Evolutionary conservation across 1,284 basidiomycete species (phyloP).

Genomic region (Golubevia sp.): DNA sequence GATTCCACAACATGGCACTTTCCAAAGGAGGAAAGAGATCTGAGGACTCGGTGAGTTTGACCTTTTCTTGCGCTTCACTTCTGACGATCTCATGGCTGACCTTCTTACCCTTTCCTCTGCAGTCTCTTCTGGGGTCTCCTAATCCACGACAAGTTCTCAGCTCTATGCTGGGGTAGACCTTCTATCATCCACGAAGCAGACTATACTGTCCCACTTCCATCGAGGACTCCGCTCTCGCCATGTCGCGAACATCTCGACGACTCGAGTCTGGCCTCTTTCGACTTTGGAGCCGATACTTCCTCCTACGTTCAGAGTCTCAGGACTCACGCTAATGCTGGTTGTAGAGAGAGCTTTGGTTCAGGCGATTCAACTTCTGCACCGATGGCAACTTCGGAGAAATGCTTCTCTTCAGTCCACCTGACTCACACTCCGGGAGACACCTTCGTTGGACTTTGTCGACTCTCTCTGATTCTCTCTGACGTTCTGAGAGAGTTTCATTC

Average conservation of each 20-base stretch:
- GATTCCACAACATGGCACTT: slow-evolving; percentile 9
- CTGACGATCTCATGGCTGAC: too few relatives aligned
- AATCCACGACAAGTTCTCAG: slow-evolving; percentile 15
- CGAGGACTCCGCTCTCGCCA: slow-evolving; percentile 6
- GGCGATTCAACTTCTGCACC: too few relatives aligned
- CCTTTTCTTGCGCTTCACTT: too few relatives aligned
- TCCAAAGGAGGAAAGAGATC: slow-evolving; percentile 8
- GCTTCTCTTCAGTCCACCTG: not conserved
- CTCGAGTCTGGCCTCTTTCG: not conserved
- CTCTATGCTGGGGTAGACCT: slow-evolving; percentile 10
- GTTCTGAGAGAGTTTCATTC: slow-evolving; percentile 8
- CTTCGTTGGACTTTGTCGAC: slow-evolving; percentile 7
- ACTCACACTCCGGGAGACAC: slow-evolving; percentile 12
- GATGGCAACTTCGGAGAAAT: too few relatives aligned
- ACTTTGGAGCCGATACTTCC: too few relatives aligned
- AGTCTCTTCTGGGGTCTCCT: slow-evolving; percentile 10
- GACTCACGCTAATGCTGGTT: too few relatives aligned
- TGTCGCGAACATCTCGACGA: slow-evolving; percentile 9
- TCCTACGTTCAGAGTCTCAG: too few relatives aligned
- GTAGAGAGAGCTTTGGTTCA: too few relatives aligned
- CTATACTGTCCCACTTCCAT: slow-evolving; percentile 5
- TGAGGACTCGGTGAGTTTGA: too few relatives aligned
- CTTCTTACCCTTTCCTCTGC: slow-evolving; percentile 4
- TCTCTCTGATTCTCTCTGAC: slow-evolving; percentile 5
- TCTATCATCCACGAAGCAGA: slow-evolving; percentile 6